Conservation (phyloP, 225 moss, liverwort and hornwort species). For the Thuidium tamariscinum region DNA sequence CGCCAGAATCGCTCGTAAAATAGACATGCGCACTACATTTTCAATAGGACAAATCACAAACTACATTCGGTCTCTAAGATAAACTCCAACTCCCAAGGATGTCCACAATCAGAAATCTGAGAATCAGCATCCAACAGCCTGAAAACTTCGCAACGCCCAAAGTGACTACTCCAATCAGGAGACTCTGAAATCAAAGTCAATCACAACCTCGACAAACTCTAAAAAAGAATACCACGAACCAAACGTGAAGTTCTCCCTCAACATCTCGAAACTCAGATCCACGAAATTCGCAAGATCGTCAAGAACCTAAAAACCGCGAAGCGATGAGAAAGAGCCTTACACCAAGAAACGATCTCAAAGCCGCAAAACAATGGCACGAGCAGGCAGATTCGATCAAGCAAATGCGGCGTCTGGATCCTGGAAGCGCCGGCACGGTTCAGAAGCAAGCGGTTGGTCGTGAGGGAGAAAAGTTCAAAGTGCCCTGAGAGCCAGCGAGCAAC, state of each 20-base stretch:
- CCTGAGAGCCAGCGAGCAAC: too few species aligned
- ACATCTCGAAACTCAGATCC: neutral
- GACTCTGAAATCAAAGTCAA: neutral
- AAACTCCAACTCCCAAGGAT: neutral
- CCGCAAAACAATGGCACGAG: neutral
- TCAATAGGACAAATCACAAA: neutral
- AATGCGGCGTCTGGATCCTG: neutral
- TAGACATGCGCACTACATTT: neutral
- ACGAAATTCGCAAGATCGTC: neutral
- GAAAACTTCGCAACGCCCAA: neutral
- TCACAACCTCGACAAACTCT: neutral
- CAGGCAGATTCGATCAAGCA: neutral
- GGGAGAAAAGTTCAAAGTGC: neutral
- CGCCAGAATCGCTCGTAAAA: too few species aligned
- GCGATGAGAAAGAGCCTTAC: neutral
- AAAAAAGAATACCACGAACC: neutral
- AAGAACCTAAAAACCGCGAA: neutral
- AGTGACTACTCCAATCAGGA: neutral
- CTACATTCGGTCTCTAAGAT: neutral
- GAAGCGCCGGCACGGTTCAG: neutral
- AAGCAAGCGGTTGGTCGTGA: neutral
- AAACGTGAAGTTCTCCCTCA: neutral
- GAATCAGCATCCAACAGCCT: neutral
- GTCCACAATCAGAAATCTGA: neutral
- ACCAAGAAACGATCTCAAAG: neutral